Evolutionary conservation across 2,329 filamentous ascomycete genomes (phyloP).

Genomic region (Achaetomium macrosporum): DNA sequence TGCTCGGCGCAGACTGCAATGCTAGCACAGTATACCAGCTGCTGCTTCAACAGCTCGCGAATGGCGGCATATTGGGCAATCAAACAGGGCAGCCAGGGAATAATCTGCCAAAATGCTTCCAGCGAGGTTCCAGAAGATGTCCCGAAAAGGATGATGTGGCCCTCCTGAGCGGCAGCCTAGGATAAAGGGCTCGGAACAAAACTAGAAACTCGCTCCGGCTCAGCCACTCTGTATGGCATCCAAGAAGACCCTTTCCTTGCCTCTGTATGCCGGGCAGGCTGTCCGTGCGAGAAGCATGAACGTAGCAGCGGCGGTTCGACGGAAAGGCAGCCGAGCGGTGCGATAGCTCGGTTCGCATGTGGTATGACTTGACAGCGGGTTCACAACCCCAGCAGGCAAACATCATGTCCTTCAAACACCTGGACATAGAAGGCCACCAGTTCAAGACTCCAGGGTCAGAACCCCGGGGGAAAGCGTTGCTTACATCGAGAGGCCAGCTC

Average conservation of each 20-base stretch:
- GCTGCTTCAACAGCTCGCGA: background rate
- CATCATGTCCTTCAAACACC: no score
- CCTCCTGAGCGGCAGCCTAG: slow-evolving; percentile 6
- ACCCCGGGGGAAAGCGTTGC: background rate
- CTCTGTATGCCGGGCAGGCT: slow-evolving; percentile 15
- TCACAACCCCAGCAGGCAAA: no score
- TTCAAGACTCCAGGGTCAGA: no score
- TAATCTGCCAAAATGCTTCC: slow-evolving; percentile 26
- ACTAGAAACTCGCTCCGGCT: slow-evolving; percentile 14
- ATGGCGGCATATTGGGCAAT: slow-evolving; percentile 28
- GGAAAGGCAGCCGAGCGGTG: slow-evolving; percentile 13
- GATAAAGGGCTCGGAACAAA: slow-evolving; percentile 17
- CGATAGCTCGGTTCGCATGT: slow-evolving; percentile 6
- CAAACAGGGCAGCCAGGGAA: slow-evolving; percentile 24
- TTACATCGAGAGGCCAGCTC: slow-evolving; percentile 1
- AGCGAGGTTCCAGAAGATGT: slow-evolving; percentile 24
- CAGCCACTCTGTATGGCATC: slow-evolving; percentile 11
- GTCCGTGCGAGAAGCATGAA: slow-evolving; percentile 16
- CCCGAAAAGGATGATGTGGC: slow-evolving; percentile 12
- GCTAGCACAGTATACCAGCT: background rate
- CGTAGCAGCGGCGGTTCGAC: slow-evolving; percentile 7
- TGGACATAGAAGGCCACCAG: background rate
- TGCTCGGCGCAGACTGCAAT: background rate
- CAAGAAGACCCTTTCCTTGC: slow-evolving; percentile 10
- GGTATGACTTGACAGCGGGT: background rate